Evolutionary conservation across 176 grass and related monocot genomes (phyloP).

Genomic region (Oryza coarctata): DNA sequence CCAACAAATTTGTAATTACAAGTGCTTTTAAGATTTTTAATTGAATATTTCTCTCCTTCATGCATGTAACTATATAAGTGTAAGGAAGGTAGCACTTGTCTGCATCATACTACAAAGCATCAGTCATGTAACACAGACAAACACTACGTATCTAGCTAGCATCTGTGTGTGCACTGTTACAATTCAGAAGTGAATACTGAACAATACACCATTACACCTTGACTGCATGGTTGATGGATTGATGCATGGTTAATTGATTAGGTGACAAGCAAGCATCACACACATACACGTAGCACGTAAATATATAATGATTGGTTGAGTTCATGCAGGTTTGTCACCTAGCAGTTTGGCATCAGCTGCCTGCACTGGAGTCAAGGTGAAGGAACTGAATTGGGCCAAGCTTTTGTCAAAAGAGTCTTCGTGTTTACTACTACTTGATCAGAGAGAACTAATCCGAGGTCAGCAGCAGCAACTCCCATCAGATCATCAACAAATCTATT

Average conservation of each 20-base stretch:
- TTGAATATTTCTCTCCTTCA: background rate
- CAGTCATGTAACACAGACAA: background rate
- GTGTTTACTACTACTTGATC: background rate
- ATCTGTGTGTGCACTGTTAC: background rate
- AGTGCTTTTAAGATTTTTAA: background rate
- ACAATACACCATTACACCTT: background rate
- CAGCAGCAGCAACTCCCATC: conserved; percentile 28
- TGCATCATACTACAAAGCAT: background rate
- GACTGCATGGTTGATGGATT: background rate
- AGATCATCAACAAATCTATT: conserved; percentile 37
- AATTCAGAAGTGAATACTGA: conserved; percentile 17
- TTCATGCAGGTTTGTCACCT: conserved; percentile 34
- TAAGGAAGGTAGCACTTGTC: background rate
- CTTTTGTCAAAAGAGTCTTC: conserved; percentile 24
- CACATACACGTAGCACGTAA: background rate
- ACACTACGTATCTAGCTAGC: background rate
- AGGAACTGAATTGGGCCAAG: conserved; percentile 16
- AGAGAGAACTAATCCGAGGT: background rate
- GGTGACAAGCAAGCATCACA: conserved; percentile 29
- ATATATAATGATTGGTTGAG: conserved; percentile 42
- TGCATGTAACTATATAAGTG: background rate
- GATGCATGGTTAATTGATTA: conserved; percentile 6
- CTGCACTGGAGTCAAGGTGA: conserved; percentile 16
- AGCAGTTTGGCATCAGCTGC: conserved; percentile 29
- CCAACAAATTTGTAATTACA: background rate